Evolutionary conservation across 1,284 basidiomycete genomes (phyloP).

Genomic region (Trichosporon faecale): DNA sequence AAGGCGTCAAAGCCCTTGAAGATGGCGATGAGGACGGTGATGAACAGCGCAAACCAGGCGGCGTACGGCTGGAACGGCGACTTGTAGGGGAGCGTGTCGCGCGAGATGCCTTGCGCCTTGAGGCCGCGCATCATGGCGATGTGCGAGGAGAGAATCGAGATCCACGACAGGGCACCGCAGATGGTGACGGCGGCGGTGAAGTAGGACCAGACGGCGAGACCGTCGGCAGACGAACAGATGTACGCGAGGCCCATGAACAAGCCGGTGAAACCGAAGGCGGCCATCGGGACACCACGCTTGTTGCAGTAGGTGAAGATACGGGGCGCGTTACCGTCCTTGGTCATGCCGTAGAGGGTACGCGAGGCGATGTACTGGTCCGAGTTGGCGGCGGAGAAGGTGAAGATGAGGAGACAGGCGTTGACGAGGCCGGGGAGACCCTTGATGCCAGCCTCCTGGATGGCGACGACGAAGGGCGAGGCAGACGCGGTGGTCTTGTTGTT

Average conservation of each 20-base stretch:
- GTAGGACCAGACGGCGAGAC: constrained; percentile 60
- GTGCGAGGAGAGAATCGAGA: constrained; percentile 66
- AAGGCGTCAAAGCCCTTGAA: constrained; percentile 69
- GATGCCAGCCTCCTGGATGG: constrained; percentile 53
- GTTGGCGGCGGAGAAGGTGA: constrained; percentile 58
- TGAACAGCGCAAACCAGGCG: constrained; percentile 57
- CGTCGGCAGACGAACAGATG: constrained; percentile 32
- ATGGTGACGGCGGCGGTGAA: constrained; percentile 68
- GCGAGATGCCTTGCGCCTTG: constrained; percentile 60
- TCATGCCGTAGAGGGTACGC: constrained; percentile 58
- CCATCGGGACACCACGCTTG: constrained; percentile 53
- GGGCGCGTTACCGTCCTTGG: constrained; percentile 57
- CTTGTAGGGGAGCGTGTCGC: constrained; percentile 59
- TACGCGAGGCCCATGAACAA: constrained; percentile 48
- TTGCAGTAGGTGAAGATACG: constrained; percentile 54
- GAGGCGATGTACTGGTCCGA: constrained; percentile 58
- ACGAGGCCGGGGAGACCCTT: constrained; percentile 52
- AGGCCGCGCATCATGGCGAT: constrained; percentile 69
- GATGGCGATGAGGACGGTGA: constrained; percentile 62
- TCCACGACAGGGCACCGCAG: constrained; percentile 68
- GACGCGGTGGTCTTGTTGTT: constrained; percentile 61
- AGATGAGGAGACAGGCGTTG: constrained; percentile 49
- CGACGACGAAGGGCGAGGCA: constrained; percentile 69
- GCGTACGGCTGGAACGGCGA: constrained; percentile 44
- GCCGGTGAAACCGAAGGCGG: constrained; percentile 49